Base-by-base conservation (phyloP, 371 early-diverging fungal genomes). In the Apophysomyces elegans region DNA sequence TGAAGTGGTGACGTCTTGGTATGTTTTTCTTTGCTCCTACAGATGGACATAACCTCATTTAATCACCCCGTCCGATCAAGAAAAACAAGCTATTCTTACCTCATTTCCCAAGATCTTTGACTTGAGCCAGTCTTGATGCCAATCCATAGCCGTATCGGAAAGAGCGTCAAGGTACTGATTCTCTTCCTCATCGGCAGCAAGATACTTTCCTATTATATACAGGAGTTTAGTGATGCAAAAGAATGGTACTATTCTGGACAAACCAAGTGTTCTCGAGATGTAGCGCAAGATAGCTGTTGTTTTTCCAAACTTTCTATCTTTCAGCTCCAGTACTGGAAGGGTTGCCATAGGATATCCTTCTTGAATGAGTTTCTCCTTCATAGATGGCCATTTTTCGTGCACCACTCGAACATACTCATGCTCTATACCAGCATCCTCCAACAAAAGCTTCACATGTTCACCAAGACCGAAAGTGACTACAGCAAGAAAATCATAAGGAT, bases 271-370 rank as follows among this genome's bases (percentile, higher is more conserved):
- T 8, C 66, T 59, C 18, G 68, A 62, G 16, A 77, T 46, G 13
- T 65, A 67, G 11, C 72, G 65, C 64, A 77, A 58, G 26, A 65
- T 45, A 9, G 77, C 68, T 5, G 46, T 37, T 7, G 66, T 66
- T 62, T 69, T 74, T 11, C 64, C 62, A 18, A 70, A 70, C n/a
- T 44, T 38, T 59, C 70, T 77, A 12, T 69, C 77, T 16, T 66
- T 37, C 2, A 68, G 21, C 6, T 67, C 70, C 9, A 77, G 61
- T 21, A 56, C 64, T 21, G 77, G 77, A 41, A 74, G 46, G 14
- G 72, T 70, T 18, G 66, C 67, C 7, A 41, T 36, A 37, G n/a
- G 41, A 4, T 59, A 26, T 0, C 61, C 68, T 54, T 68, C 18
- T 1, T 47, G 37, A 1, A 61, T 9, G 39, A 71, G 35, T 1